Evolutionary conservation across 352 stramenopile species (phyloP), one percentile per base, ranked within the genome.

Genomic region (Phytopythium montanum): DNA sequence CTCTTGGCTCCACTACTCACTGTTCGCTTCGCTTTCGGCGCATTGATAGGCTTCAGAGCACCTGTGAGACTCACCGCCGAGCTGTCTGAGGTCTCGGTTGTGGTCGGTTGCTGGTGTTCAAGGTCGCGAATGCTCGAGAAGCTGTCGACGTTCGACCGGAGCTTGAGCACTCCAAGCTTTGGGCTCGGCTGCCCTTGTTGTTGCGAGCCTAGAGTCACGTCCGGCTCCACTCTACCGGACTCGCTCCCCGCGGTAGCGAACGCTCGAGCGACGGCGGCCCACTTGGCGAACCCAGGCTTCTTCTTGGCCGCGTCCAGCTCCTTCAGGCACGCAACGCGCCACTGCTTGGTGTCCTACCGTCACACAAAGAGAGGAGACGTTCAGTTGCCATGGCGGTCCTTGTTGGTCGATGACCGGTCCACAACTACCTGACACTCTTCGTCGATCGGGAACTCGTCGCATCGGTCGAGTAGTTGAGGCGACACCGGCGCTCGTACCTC

Each of bases 91-190:
- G 23, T 36, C 2, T 49, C 52, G 18, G 14, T 7, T 3, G 38
- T 13, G 23, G 23, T 33, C 23, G 12, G 10, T 33, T 25, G 23
- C 12, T 2, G 44, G 10, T 6, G 25, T 5, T 31, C 19, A 25
- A 39, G 45, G 8, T 82, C 68, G 2, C 62, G 19, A 14, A 85
- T 64, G 16, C 53, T 65, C 1, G 73, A 75, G 45, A 85, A 85
- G 8, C 56, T 77, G 44, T 83, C 71, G 13, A 83, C 50, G n/a
- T 77, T 83, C 0, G 71, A 72, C 49, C 81, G 81, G 57, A 70
- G 64, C 33, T 63, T 60, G 49, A 73, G 31, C 26, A 29, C 59
- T 21, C 9, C 19, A 21, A 38, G n/a, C 33, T 10, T 21, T 6
- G 31, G 50, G 3, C 19, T 45, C 2, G 29, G 8, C 3, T 38